Conservation (phyloP, 768 basidiomycete genomes). For the Boletus edulis region DNA sequence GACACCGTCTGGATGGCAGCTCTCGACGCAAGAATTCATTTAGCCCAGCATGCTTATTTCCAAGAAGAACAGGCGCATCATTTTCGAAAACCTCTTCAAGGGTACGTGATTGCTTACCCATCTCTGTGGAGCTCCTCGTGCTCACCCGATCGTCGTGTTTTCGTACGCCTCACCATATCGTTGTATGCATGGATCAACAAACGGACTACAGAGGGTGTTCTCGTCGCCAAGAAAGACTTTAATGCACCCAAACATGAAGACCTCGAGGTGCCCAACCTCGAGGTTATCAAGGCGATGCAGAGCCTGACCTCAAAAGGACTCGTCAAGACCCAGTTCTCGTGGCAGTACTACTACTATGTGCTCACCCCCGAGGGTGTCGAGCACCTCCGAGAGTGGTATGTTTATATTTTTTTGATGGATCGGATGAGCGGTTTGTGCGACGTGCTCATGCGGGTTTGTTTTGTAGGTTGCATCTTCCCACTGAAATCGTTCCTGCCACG, state of each 20-base stretch:
- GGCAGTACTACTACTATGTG: constrained; percentile 99
- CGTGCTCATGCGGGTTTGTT: not conserved
- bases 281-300: constrained; percentile 71
- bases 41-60: constrained; percentile 87
- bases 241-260: constrained; percentile 98
- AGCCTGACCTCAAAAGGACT: constrained; percentile 72
- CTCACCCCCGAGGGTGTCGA: constrained; percentile 97
- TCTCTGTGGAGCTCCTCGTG: not conserved
- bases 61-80: constrained; percentile 90
- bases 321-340: constrained; percentile 99
- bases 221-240: constrained; percentile 99
- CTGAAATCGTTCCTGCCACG: constrained; percentile 95
- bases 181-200: too few species aligned
- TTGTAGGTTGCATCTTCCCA: constrained; percentile 85
- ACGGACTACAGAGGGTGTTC: constrained; percentile 77
- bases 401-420: not conserved
- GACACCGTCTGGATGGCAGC: constrained; percentile 15
- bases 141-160: not conserved
- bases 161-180: too few species aligned
- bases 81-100: constrained; percentile 99
- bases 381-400: constrained; percentile 86
- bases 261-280: constrained; percentile 65
- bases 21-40: constrained; percentile 27
- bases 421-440: not conserved
- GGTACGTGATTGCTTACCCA: constrained; percentile 48